Conservation (phyloP, 345 rosid species). For the Nasturtium officinale region DNA sequence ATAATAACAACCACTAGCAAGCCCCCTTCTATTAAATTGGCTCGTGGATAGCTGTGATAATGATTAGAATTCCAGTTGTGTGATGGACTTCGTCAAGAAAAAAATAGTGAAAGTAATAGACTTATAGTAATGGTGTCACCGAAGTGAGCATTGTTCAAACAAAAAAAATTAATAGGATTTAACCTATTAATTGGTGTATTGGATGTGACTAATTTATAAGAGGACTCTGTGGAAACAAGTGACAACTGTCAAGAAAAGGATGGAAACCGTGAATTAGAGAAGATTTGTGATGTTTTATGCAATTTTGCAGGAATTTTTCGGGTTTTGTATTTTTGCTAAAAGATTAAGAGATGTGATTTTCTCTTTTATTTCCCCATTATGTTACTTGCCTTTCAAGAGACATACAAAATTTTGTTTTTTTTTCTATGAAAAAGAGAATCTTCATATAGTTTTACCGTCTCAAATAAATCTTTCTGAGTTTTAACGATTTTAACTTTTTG, state of each 20-base stretch:
- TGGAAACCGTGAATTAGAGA: not conserved
- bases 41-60: not conserved
- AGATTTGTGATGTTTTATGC: conserved; percentile 4
- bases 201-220: conserved; percentile 5
- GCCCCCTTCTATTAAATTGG: not conserved
- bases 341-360: conserved; percentile 1
- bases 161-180: not conserved
- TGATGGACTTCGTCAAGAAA: not conserved
- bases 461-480: no score
- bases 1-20: not conserved
- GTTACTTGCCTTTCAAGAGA: not conserved
- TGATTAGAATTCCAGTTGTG: conserved; percentile 6
- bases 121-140: not conserved
- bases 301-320: conserved; percentile 27
- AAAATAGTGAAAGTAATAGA: not conserved
- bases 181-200: not conserved
- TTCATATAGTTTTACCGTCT: no score
- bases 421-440: no score
- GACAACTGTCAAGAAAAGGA: conserved; percentile 15
- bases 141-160: not conserved
- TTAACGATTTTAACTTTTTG: no score
- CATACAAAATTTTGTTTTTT: not conserved
- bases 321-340: not conserved
- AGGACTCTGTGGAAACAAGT: conserved; percentile 20
- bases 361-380: conserved; percentile 3